Percentiles rank a stretch among this genome's conserved stretches.
These are phyloP conservation scores for Golubevia sp. DNA, from an alignment of 1,284 basidiomycete genomes.

Conservation along the genomic window DNA sequence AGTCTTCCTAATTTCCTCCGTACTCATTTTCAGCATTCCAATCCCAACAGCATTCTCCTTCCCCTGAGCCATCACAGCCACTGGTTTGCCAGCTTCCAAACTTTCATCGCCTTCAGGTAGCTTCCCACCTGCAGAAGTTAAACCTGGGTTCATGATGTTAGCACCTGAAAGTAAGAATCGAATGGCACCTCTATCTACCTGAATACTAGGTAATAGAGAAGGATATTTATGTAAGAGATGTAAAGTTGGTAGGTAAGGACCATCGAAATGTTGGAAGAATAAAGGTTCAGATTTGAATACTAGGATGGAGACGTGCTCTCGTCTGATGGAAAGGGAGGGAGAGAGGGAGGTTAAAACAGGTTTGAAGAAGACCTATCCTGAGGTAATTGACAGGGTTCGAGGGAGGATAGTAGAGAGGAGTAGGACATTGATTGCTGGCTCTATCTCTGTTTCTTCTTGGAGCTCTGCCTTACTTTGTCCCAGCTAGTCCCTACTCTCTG, in stretches of 20 bases:
- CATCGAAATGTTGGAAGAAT: slow-evolving; percentile 97
- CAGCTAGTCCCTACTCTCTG: no score
- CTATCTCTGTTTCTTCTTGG: no score
- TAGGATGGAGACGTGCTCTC: slow-evolving; percentile 93
- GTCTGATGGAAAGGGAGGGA: slow-evolving; percentile 66
- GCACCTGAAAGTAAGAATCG: slow-evolving; percentile 84
- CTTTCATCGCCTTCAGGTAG: slow-evolving; percentile 77
- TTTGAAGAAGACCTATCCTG: not conserved
- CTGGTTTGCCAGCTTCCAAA: slow-evolving; percentile 73
- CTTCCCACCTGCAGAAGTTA: slow-evolving; percentile 87
- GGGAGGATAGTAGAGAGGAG: not conserved
- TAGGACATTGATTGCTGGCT: not conserved
- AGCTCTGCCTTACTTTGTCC: no score
- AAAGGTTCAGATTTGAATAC: slow-evolving; percentile 83
- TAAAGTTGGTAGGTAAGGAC: slow-evolving; percentile 85
- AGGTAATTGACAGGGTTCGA: slow-evolving; percentile 2
- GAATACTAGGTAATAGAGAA: slow-evolving; percentile 81
- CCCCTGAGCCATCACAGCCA: slow-evolving; percentile 92
- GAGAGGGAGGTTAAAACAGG: not conserved
- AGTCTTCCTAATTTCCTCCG: slow-evolving; percentile 84
- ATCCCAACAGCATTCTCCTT: slow-evolving; percentile 90
- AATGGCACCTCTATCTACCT: slow-evolving; percentile 95
- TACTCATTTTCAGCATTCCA: slow-evolving; percentile 79
- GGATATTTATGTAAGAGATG: slow-evolving; percentile 92
- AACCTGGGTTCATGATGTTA: slow-evolving; percentile 72